A percentile compares a stretch with the other conserved stretches of the same genome.
Conservation (phyloP, 495 filamentous ascomycete genomes). For the Aspergillus bertholletiae region DNA sequence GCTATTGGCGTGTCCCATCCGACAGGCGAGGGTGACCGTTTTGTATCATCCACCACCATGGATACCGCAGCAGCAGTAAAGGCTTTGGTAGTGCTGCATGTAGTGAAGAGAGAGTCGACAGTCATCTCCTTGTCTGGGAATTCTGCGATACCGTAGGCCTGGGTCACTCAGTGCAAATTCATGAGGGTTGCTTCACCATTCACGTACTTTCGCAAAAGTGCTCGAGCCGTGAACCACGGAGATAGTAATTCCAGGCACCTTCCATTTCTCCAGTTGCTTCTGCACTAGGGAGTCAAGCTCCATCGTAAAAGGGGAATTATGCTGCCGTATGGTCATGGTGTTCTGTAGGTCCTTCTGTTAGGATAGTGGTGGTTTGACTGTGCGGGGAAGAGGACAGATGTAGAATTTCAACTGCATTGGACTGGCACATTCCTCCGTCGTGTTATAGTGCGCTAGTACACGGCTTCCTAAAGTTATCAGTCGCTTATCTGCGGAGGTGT, state of each 20-base stretch:
- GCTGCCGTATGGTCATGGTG: background rate
- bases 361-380: too few relatives aligned
- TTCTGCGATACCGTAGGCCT: conserved; percentile 51
- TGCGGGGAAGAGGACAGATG: too few relatives aligned
- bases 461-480: background rate
- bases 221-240: conserved; percentile 43
- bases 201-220: conserved; percentile 41
- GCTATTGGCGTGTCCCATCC: conserved; percentile 48
- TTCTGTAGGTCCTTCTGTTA: background rate
- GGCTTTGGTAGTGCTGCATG: conserved; percentile 53
- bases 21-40: conserved; percentile 25
- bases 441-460: background rate
- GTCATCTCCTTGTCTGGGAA: conserved; percentile 40
- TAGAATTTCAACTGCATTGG: too few relatives aligned
- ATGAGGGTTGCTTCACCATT: background rate
- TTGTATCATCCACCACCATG: conserved; percentile 40
- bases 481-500: background rate
- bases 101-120: conserved; percentile 38
- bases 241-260: conserved; percentile 48
- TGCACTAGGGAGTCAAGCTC: conserved; percentile 35
- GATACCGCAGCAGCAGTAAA: conserved; percentile 50
- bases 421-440: too few relatives aligned
- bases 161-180: background rate
- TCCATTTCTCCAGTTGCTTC: conserved; percentile 40
- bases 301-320: background rate